A percentile compares a stretch with the other conserved stretches of the same genome.
phyloP scores from a whole-genome alignment of 768 basidiomycete species.

The Tulasnella sp. region DNA sequence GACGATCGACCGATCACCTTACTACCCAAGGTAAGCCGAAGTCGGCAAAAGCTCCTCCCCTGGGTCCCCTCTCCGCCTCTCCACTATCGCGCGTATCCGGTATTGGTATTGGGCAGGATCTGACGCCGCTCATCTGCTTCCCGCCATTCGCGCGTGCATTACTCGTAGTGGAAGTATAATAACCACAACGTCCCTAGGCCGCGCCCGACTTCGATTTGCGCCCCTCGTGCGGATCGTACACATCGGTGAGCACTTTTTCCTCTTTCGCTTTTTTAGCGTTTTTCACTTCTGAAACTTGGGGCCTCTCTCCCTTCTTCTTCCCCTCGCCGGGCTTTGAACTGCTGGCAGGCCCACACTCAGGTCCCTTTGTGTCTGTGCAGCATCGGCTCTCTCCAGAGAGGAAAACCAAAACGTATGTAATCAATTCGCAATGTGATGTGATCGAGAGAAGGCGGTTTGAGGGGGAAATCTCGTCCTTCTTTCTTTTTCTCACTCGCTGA shows the following conservation, averaged over 20 bases:
- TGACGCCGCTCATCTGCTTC: too few species aligned
- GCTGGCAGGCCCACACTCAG: background rate
- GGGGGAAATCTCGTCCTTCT: background rate
- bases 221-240: background rate
- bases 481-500: background rate
- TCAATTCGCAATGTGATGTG: background rate
- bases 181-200: too few species aligned
- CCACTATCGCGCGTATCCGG: too few species aligned
- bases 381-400: background rate
- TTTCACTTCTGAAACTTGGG: background rate
- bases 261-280: background rate
- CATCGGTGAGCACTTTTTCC: background rate
- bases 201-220: too few species aligned
- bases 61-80: too few species aligned
- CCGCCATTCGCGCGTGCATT: too few species aligned
- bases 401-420: background rate
- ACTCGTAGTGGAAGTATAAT: too few species aligned
- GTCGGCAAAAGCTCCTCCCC: too few species aligned
- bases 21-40: too few species aligned
- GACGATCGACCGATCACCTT: too few species aligned
- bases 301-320: background rate
- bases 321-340: background rate
- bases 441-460: too few species aligned
- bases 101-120: too few species aligned
- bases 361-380: background rate